Evolutionary conservation across 1,139 yeast genomes (phyloP).

Genomic region (Citeromyces siamensis): DNA sequence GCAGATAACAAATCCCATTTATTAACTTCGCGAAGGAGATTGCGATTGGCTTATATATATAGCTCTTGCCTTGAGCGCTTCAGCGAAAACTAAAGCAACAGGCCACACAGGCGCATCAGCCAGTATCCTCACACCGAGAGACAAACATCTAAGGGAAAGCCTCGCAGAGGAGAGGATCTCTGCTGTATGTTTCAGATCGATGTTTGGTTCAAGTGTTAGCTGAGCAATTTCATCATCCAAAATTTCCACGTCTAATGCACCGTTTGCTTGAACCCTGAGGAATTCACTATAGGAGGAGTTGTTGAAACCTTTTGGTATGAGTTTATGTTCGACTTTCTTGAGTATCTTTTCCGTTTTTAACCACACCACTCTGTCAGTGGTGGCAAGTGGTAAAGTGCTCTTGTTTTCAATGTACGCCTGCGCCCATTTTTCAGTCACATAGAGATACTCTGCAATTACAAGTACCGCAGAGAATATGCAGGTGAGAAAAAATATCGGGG

Average conservation of each 20-base stretch:
- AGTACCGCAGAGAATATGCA: slow-evolving; percentile 51
- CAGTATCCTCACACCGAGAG: slow-evolving; percentile 57
- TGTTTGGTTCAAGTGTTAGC: slow-evolving; percentile 27
- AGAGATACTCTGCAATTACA: slow-evolving; percentile 48
- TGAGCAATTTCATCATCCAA: slow-evolving; percentile 30
- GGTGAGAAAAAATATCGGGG: slow-evolving; percentile 64
- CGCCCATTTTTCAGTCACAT: slow-evolving; percentile 39
- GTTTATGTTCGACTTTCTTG: slow-evolving; percentile 41
- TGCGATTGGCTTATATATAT: slow-evolving; percentile 15
- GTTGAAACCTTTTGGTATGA: slow-evolving; percentile 30
- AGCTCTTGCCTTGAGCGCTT: slow-evolving; percentile 60
- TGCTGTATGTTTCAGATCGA: slow-evolving; percentile 26
- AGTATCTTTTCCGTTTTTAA: slow-evolving; percentile 35
- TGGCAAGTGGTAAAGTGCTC: slow-evolving; percentile 17
- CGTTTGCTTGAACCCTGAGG: slow-evolving; percentile 39
- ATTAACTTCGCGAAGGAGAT: not conserved
- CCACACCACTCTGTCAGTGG: slow-evolving; percentile 37
- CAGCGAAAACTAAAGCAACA: slow-evolving; percentile 61
- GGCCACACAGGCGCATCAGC: slow-evolving; percentile 86
- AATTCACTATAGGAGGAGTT: slow-evolving; percentile 40
- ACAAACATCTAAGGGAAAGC: slow-evolving; percentile 43
- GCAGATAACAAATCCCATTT: no score
- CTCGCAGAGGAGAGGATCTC: slow-evolving; percentile 31
- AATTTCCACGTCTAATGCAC: slow-evolving; percentile 36
- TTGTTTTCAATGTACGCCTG: slow-evolving; percentile 14